Evolutionary conservation across 148 eudicot genomes (phyloP), one percentile per base, ranked within the genome.

Genomic region (Linanthus parryae): DNA sequence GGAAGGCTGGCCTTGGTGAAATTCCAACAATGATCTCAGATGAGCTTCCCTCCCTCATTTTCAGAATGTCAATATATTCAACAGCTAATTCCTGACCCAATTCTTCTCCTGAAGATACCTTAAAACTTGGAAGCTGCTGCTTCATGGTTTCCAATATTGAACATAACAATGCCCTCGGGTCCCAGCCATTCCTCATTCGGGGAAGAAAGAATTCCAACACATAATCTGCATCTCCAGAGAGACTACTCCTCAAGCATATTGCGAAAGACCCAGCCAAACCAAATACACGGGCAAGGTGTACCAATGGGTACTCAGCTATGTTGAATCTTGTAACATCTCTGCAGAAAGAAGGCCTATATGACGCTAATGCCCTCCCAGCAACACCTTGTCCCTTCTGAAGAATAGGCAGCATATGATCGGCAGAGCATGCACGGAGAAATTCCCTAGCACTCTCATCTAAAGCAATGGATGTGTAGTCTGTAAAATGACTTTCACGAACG

Each of bases 191-290:
- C 7, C 9, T 22, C 1, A 8, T 28, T 2, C 38, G 56, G 8
- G 54, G 56, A 22, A 56, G 31, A 57, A 64, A 64, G 35, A 64
- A 56, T 54, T 64, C 68, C 6, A 70, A 3, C 3, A 70, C 31
- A 20, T 64, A 71, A 25, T 38, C 54, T 22, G 26, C 48, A n/a
- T 51, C 20, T 1, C 62, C 54, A 1, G 74, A 54, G 26, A 27
- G n/a, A 4, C 15, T 17, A 45, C 70, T 71, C 29, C 48, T 38
- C 41, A 60, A 26, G 23, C 62, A 55, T 19, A 64, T 49, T 7
- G 75, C 57, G 9, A 64, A 59, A 15, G 22, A 40, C 14, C 59
- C 20, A 15, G 22, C 26, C 3, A 64, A 9, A 37, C 54, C 49
- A 31, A 36, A 58, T 38, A 19, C 8, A 3, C 57, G 63, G 0